These are phyloP conservation scores for Fraxinus floribunda DNA, from an alignment of 305 asterid species.

Conservation along the genomic window DNA sequence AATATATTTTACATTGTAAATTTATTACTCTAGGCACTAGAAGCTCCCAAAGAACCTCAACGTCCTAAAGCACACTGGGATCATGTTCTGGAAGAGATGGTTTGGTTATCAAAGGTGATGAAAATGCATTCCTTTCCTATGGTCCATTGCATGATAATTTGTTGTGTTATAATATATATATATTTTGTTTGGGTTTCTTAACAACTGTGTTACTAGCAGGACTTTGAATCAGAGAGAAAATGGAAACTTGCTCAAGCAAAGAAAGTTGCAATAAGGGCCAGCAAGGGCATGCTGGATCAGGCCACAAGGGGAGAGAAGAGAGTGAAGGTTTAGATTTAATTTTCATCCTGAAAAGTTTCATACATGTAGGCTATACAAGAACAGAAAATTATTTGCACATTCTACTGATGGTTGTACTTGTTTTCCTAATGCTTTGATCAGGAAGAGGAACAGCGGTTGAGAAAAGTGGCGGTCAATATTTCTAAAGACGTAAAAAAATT, in stretches of 20 bases:
- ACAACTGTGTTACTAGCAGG: conserved; percentile 45
- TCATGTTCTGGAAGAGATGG: conserved; percentile 99
- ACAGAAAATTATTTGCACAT: conserved; percentile 16
- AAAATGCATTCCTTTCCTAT: conserved; percentile 1
- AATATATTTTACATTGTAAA: conserved; percentile 9
- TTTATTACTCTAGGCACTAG: conserved; percentile 64
- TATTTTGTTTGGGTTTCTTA: conserved; percentile 8
- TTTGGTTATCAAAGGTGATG: conserved; percentile 91
- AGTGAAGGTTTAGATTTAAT: conserved; percentile 61
- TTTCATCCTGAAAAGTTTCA: conserved; percentile 22
- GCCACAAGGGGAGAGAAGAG: conserved; percentile 96
- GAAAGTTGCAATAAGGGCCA: conserved; percentile 92
- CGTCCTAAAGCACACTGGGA: conserved; percentile 99
- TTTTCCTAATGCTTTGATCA: conserved; percentile 34
- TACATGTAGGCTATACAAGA: conserved; percentile 5
- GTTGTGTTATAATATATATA: background rate
- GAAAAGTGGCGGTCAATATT: conserved; percentile 83
- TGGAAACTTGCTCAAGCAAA: conserved; percentile 98
- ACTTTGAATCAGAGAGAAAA: conserved; percentile 98
- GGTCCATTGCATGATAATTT: background rate
- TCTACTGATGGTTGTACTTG: conserved; percentile 27
- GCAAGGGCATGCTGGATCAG: conserved; percentile 96
- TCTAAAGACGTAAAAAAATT: conserved; percentile 98
- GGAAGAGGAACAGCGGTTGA: conserved; percentile 93
- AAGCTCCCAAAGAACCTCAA: conserved; percentile 88